Conservation (phyloP, 73 alveolate genomes). For the Stentor coeruleus region DNA sequence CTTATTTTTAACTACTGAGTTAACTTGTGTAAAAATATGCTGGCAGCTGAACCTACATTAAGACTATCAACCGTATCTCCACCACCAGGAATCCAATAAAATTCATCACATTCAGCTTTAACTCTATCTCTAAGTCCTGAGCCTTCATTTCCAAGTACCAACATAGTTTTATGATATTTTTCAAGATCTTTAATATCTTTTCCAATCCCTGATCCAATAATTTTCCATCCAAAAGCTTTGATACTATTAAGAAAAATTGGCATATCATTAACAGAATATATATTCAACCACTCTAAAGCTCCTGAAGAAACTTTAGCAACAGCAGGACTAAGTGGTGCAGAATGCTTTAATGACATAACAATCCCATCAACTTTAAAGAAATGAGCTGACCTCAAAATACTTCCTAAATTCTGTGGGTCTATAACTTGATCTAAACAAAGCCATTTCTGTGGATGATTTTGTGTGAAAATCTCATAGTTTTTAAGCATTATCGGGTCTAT, state of each 20-base stretch:
- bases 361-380: slow-evolving; percentile 66
- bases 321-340: slow-evolving; percentile 67
- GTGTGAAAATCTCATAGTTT: background rate
- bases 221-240: background rate
- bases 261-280: slow-evolving; percentile 25
- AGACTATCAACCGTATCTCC: background rate
- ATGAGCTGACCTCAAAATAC: slow-evolving; percentile 56
- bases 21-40: slow-evolving; percentile 4
- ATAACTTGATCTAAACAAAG: slow-evolving; percentile 55
- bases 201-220: slow-evolving; percentile 5
- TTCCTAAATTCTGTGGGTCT: slow-evolving; percentile 76
- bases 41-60: slow-evolving; percentile 3
- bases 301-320: slow-evolving; percentile 71
- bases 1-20: background rate
- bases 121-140: background rate
- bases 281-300: slow-evolving; percentile 65
- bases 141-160: slow-evolving; percentile 9
- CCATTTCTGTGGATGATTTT: slow-evolving; percentile 30
- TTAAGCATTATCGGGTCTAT: slow-evolving; percentile 39
- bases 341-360: slow-evolving; percentile 37
- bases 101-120: background rate
- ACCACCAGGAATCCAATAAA: background rate
- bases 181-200: background rate
- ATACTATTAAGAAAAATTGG: background rate
- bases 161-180: background rate